Base-by-base conservation (phyloP, 2,329 filamentous ascomycete species). In the Penicillium olsonii region DNA sequence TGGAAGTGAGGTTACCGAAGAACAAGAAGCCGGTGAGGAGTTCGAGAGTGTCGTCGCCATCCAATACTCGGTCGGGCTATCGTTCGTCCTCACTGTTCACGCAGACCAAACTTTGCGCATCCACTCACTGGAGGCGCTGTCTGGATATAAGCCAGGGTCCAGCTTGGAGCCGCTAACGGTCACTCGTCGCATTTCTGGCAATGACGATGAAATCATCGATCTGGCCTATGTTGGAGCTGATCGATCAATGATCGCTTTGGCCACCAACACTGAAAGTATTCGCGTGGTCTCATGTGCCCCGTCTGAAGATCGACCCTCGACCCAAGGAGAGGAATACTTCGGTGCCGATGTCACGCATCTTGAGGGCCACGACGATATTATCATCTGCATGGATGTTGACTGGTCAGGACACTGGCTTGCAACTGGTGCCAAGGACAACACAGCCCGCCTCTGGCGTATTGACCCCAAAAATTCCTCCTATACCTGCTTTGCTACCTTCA, bases 331-430 rank as follows among this genome's bases (percentile, higher is more conserved):
- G 78, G 20, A 68, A 19, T 94, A 92, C 66, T 96, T 97, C 68
- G 94, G 94, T 12, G 89, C 92, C 52, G 94, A 99, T 64, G 80
- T 96, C 33, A 89, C 86, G 2, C 77, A 94, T 19, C 78, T 99
- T 2, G 90, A 89, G 65, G 94, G 94, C 1, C 94, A 99, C 61
- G 86, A 92, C 42, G 94, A 99, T 60, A 96, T 99, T 43, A 88
- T 99, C 52, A 95, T 99, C 60, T 92, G 91, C 50, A 77, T 99
- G 34, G 92, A 96, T 67, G 85, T 90, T 2, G 94, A 99, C 72
- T 96, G 91, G 90, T 97, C 94, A 9, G 95, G 95, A 0, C 86
- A 94, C 68, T 99, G 94, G 94, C 82, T 99, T 33, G 92, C 88
- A 11, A 97, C 94, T 1, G 94, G 92, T 45, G 90, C 94, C 18